These are phyloP conservation scores for Kwoniella bestiolae DNA, from an alignment of 768 basidiomycete species.

Conservation along the genomic window DNA sequence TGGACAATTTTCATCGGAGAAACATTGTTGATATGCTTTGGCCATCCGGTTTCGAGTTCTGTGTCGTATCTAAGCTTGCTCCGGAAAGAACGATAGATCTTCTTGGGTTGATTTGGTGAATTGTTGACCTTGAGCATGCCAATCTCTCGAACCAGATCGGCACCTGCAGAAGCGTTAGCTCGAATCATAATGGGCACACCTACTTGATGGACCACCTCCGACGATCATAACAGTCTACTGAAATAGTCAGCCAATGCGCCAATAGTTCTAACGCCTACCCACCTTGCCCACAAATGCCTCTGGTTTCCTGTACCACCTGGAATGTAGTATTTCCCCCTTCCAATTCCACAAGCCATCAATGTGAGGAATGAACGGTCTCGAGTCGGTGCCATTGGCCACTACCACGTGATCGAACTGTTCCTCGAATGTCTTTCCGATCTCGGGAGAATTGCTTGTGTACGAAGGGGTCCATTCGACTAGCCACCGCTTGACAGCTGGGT, in stretches of 20 bases:
- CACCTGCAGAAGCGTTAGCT: neutral
- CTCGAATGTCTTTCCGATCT: constrained; percentile 12
- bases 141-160: constrained; percentile 13
- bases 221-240: constrained; percentile 12
- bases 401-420: constrained; percentile 17
- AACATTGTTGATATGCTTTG: constrained; percentile 11
- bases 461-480: constrained; percentile 17
- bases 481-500: constrained; percentile 9
- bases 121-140: constrained; percentile 11
- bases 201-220: constrained; percentile 16
- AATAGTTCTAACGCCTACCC: neutral
- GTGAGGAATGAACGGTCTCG: constrained; percentile 18
- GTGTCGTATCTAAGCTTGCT: constrained; percentile 18
- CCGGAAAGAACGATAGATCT: constrained; percentile 14
- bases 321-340: constrained; percentile 17
- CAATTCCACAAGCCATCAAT: constrained; percentile 18
- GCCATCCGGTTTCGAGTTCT: constrained; percentile 14
- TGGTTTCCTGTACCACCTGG: constrained; percentile 16
- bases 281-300: constrained; percentile 14
- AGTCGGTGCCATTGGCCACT: constrained; percentile 13
- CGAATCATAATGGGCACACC: neutral
- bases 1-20: constrained; percentile 15
- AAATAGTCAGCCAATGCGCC: neutral
- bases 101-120: neutral
- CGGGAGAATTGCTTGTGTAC: constrained; percentile 4